phyloP scores from a whole-genome alignment of 208 protist genomes.

The Spongospora subterranea region DNA sequence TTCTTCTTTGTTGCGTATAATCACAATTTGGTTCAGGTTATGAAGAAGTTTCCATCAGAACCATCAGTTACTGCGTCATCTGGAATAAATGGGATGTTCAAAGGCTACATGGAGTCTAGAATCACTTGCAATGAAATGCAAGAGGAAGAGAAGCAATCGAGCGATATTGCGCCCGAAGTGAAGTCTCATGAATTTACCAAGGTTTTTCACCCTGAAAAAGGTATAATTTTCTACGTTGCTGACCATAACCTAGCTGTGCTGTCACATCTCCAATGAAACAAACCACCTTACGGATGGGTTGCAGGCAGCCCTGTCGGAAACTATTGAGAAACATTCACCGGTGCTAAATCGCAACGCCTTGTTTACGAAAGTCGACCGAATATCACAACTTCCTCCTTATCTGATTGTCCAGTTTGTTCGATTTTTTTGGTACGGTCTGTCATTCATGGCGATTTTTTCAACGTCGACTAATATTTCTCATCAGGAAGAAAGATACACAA shows the following conservation, averaged over 20 bases:
- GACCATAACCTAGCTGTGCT: background rate
- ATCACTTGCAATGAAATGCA: background rate
- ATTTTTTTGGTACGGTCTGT: slow-evolving; percentile 56
- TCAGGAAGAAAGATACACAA: slow-evolving; percentile 45
- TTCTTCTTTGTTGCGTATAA: background rate
- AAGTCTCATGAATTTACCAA: slow-evolving; percentile 45
- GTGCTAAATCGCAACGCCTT: slow-evolving; percentile 51
- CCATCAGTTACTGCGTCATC: background rate
- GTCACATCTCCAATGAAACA: slow-evolving; percentile 60
- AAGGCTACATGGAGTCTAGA: slow-evolving; percentile 24
- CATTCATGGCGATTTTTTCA: background rate
- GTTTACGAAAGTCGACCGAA: slow-evolving; percentile 39
- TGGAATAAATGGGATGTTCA: slow-evolving; percentile 11
- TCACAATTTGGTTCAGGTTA: background rate
- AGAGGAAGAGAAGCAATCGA: background rate
- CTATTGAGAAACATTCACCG: slow-evolving; percentile 48
- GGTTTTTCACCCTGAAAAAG: background rate
- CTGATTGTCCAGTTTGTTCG: slow-evolving; percentile 61
- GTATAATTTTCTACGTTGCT: background rate
- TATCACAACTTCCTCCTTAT: slow-evolving; percentile 47
- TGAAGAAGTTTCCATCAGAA: slow-evolving; percentile 48
- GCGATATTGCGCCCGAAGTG: background rate
- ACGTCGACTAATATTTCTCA: background rate
- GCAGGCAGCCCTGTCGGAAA: background rate
- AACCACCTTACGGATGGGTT: slow-evolving; percentile 57